phyloP scores from a whole-genome alignment of 805 yeast genomes.

The Starmerella floris region DNA sequence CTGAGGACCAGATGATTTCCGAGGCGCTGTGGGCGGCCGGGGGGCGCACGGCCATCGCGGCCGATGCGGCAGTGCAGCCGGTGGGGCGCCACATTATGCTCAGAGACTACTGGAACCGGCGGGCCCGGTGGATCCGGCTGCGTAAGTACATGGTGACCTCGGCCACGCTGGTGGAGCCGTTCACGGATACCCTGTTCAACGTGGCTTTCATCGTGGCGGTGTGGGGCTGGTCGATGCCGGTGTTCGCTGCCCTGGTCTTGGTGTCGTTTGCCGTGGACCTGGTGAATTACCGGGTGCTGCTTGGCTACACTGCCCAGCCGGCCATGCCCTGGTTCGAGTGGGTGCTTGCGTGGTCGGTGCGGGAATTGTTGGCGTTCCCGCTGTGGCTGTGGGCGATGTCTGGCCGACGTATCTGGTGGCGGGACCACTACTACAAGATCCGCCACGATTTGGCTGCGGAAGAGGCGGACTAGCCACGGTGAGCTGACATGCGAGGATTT shows the following conservation, averaged over 20 bases:
- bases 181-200: constrained; percentile 61
- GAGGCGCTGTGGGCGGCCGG: constrained; percentile 68
- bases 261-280: constrained; percentile 58
- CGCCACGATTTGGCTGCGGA: constrained; percentile 66
- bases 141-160: constrained; percentile 75
- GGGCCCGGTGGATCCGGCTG: constrained; percentile 77
- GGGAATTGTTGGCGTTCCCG: constrained; percentile 69
- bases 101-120: constrained; percentile 47
- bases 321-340: constrained; percentile 22
- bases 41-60: constrained; percentile 64
- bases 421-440: constrained; percentile 63
- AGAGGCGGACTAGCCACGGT: constrained; percentile 27
- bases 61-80: constrained; percentile 72
- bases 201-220: constrained; percentile 29
- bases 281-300: constrained; percentile 33
- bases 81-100: constrained; percentile 30
- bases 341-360: constrained; percentile 44
- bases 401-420: constrained; percentile 53
- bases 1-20: constrained; percentile 88
- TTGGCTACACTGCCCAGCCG: constrained; percentile 5
- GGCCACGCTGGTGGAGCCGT: constrained; percentile 76
- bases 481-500: too few relatives aligned
- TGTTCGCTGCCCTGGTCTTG: constrained; percentile 32
- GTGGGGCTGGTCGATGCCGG: not conserved
- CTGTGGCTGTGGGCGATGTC: constrained; percentile 70